phyloP scores from a whole-genome alignment of 371 early-diverging fungal genomes.

The Mortierella sp. region DNA sequence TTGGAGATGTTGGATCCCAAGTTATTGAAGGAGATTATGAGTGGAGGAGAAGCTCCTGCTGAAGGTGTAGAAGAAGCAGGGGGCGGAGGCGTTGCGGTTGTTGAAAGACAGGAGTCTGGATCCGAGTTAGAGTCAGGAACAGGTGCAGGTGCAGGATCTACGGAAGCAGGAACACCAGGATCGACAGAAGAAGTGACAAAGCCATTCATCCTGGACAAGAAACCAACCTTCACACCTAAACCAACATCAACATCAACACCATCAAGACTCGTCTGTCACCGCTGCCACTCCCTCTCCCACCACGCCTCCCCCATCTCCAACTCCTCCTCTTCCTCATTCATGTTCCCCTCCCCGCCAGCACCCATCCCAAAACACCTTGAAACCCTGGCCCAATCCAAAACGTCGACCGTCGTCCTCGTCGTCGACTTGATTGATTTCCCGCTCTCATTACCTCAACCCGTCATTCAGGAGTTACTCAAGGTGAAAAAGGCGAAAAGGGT shows the following conservation, averaged over 20 bases:
- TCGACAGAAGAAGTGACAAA: neutral
- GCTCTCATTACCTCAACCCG: conserved; percentile 41
- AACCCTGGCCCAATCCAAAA: conserved; percentile 41
- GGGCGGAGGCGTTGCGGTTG: too few species aligned
- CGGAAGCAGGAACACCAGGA: neutral
- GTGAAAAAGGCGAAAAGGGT: neutral
- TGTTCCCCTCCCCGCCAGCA: conserved; percentile 45
- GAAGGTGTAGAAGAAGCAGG: too few species aligned
- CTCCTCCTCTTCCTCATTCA: conserved; percentile 16
- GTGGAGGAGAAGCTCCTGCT: too few species aligned
- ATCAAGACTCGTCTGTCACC: conserved; percentile 36
- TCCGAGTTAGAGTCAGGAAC: neutral
- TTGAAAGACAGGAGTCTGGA: too few species aligned
- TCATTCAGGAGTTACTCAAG: conserved; percentile 37
- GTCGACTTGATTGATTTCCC: conserved; percentile 54
- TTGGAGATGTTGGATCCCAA: conserved; percentile 38
- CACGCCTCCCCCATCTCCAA: conserved; percentile 39
- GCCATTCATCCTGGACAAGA: conserved; percentile 15
- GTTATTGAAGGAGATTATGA: conserved; percentile 30
- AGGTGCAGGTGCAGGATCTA: neutral
- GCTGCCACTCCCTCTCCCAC: conserved; percentile 53
- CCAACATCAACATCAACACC: neutral
- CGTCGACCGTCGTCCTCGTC: conserved; percentile 45
- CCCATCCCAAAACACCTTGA: conserved; percentile 46
- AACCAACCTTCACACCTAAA: neutral